phyloP scores from a whole-genome alignment of 805 yeast genomes.

The Lachancea nothofagi region DNA sequence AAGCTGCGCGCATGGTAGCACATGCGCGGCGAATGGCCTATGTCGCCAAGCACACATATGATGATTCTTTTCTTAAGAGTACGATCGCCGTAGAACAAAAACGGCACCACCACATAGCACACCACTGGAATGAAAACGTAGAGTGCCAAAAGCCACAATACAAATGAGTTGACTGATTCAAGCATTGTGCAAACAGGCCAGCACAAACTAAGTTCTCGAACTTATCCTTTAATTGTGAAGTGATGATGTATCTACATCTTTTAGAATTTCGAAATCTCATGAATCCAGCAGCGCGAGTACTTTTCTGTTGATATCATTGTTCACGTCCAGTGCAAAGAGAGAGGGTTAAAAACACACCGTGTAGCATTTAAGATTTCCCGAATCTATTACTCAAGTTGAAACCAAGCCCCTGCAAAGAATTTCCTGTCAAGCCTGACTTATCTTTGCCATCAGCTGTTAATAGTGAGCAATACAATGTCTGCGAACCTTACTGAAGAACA shows the following conservation, averaged over 20 bases:
- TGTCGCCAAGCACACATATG: slow-evolving; percentile 83
- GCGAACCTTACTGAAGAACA: slow-evolving; percentile 87
- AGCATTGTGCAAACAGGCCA: too few relatives aligned
- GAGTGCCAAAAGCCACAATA: slow-evolving; percentile 34
- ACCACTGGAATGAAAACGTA: slow-evolving; percentile 40
- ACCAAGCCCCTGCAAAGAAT: not conserved
- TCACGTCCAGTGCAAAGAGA: not conserved
- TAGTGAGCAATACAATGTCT: slow-evolving; percentile 19
- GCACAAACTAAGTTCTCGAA: too few relatives aligned
- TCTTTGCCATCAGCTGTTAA: not conserved
- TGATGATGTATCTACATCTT: too few relatives aligned
- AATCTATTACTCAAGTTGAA: not conserved
- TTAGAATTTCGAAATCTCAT: not conserved
- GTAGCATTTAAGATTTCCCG: not conserved
- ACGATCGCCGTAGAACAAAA: slow-evolving; percentile 31
- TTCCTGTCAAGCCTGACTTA: not conserved
- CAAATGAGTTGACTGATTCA: slow-evolving; percentile 12
- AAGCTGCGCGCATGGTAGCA: slow-evolving; percentile 82
- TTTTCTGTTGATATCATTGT: not conserved
- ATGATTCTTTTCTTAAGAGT: slow-evolving; percentile 50
- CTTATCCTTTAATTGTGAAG: too few relatives aligned
- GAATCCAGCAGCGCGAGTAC: not conserved
- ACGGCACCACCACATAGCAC: slow-evolving; percentile 33
- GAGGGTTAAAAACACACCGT: too few relatives aligned
- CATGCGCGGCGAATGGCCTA: slow-evolving; percentile 95